Evolutionary conservation across 331 rosid species (phyloP), one percentile per base, ranked within the genome.

Genomic region (Telfairia occidentalis): DNA sequence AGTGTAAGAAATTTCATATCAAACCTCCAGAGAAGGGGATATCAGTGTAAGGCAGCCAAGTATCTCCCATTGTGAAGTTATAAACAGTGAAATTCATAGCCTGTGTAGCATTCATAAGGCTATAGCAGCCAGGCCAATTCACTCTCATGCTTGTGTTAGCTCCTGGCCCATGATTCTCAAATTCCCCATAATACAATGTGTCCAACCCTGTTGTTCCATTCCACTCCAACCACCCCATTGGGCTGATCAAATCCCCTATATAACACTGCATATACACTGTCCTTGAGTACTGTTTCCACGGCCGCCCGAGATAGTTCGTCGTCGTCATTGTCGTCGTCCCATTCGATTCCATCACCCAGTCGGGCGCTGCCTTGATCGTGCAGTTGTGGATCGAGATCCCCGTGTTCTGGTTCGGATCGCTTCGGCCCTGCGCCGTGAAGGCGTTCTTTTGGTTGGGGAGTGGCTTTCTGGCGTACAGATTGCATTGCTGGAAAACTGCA

Each of bases 301-400:
- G 97, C 43, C 96, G 80, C 0, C 97, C 96, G 21, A 91, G 58
- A 79, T 66, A 91, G 66, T 70, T 87, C 16, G 34, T 86, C 19
- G 46, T 3, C 0, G 83, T 83, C 19, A 42, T 3, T 0, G 83
- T 83, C 0, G 73, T 32, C 16, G 35, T 24, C 0, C 71, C 72
- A 24, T 73, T 83, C 52, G 72, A 11, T 3, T 83, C 84, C 38
- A 8, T 30, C 6, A 84, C 89, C 78, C 88, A 80, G 71, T 84
- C 92, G 0, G 87, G 89, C 4, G 90, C 86, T 9, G 92, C 96
- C 13, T 60, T 82, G 34, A 91, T 78, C 4, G 66, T 89, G 80
- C 97, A 91, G 73, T 89, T 88, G 5, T 91, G 96, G 77, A 91
- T 87, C 5, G 96, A 89, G 28, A 91, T 89, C 54, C 92, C 96